Conservation (phyloP, 2,329 filamentous ascomycete species). For the Incumbomyces delicatus region DNA sequence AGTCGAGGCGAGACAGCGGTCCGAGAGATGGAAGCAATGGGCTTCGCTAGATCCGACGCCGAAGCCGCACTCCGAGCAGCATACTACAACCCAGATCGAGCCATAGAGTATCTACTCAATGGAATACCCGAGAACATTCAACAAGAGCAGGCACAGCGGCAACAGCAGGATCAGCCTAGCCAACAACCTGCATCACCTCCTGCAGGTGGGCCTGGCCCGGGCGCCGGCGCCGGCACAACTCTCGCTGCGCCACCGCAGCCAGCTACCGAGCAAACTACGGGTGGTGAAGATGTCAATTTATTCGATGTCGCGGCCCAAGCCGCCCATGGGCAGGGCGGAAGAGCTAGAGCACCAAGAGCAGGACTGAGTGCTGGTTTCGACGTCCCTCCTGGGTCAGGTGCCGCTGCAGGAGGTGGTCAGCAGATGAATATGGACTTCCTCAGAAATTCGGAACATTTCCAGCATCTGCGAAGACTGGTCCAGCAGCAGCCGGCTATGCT, state of each 20-base stretch:
- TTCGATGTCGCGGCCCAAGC: conserved; percentile 87
- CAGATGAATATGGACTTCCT: conserved; percentile 84
- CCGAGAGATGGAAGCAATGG: conserved; percentile 94
- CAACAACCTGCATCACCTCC: conserved; percentile 25
- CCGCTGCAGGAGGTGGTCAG: conserved; percentile 38
- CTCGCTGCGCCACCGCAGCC: conserved; percentile 30
- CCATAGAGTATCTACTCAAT: conserved; percentile 87
- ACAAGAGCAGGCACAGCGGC: conserved; percentile 50
- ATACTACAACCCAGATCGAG: conserved; percentile 93
- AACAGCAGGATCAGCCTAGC: conserved; percentile 16
- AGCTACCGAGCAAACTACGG: conserved; percentile 18
- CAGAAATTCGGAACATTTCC: conserved; percentile 91
- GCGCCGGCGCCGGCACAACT: conserved; percentile 25
- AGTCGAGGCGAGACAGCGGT: conserved; percentile 72
- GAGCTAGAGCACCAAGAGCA: conserved; percentile 24
- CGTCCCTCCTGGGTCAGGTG: conserved; percentile 32
- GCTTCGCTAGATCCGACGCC: conserved; percentile 79
- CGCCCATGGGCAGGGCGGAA: conserved; percentile 31
- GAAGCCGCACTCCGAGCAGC: conserved; percentile 92
- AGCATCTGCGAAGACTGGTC: conserved; percentile 91
- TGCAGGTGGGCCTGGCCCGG: conserved; percentile 25
- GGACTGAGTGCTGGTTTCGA: conserved; percentile 31
- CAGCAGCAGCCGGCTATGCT: conserved; percentile 98
- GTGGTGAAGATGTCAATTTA: conserved; percentile 65
- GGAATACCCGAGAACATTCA: conserved; percentile 82